Conservation (phyloP, 495 filamentous ascomycete genomes). For the Alectoria sarmentosa region DNA sequence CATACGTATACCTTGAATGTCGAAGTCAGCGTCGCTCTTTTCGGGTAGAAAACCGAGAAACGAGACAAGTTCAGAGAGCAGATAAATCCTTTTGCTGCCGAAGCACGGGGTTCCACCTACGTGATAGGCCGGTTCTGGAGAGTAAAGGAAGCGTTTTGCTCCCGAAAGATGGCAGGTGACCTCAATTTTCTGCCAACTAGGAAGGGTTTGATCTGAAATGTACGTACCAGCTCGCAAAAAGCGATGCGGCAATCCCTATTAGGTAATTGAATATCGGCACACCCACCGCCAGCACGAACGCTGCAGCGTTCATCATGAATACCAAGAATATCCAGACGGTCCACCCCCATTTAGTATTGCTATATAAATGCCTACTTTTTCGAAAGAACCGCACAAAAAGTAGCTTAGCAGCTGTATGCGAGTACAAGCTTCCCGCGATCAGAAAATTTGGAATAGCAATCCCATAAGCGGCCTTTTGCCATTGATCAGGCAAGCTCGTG, state of each 20-base stretch:
- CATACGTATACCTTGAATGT: constrained; percentile 22
- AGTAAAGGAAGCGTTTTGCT: too few species aligned
- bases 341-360: constrained; percentile 45
- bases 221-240: constrained; percentile 32
- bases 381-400: constrained; percentile 44
- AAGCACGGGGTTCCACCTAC: neutral
- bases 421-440: constrained; percentile 45
- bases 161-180: neutral
- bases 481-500: constrained; percentile 38
- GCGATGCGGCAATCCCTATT: constrained; percentile 39
- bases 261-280: constrained; percentile 50
- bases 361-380: constrained; percentile 40
- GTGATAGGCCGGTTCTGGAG: too few species aligned
- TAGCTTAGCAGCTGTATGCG: constrained; percentile 46
- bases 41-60: neutral
- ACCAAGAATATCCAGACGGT: constrained; percentile 41
- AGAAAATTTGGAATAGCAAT: constrained; percentile 33
- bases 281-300: constrained; percentile 45
- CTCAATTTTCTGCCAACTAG: too few species aligned
- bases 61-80: neutral
- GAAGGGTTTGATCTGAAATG: too few species aligned
- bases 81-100: neutral
- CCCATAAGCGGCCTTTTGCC: constrained; percentile 42
- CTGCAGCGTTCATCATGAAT: constrained; percentile 37
- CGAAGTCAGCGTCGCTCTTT: neutral